Evolutionary conservation across 2,329 filamentous ascomycete genomes (phyloP), one percentile per base, ranked within the genome.

Genomic region (Diaporthe sp.): DNA sequence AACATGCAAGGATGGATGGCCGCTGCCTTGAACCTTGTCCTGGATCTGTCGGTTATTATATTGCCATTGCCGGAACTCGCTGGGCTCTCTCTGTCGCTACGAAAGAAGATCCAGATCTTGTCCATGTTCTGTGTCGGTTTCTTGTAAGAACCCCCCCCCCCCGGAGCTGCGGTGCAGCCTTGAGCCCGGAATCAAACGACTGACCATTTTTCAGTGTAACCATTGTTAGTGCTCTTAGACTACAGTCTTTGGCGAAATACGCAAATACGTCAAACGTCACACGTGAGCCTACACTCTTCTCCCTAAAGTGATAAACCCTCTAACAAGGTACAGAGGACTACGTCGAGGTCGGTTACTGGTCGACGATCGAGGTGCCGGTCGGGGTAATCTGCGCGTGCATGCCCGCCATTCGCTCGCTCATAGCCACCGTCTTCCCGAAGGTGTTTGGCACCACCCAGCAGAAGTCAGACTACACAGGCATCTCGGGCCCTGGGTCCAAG

Each of bases 91-190:
- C 76, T 82, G 75, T 83, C 82, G 8, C 53, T 76, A 72, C 80
- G 76, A 60, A 83, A 83, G 76, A 83, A 81, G 77, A 57, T 80
- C 2, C 82, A 83, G 72, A 81, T 84, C 42, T 76, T 84, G n/a
- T 72, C 80, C 55, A 84, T 83, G 82, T 84, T 84, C 76, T 79
- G 80, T 72, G 78, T 84, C 17, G 82, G 82, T 47, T 82, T 83
- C 75, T 82, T 83, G 81, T 82, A 73, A 73, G 81, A 75, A 8
- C 4, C 2, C 7, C 2, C 20, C 9, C n/a, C 37, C n/a, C 34
- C 34, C 34, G 1, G 22, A 28, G n/a, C 12, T 22, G 12, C 51
- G n/a, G 12, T 10, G 12, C 51, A 15, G n/a, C 51, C 7, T 15
- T 39, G 34, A 9, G 47, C 8, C 7, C 4, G 17, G n/a, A 28